Percentiles rank a stretch among this genome's conserved stretches.
Evolutionary conservation across 495 filamentous ascomycete genomes (phyloP).

Genomic region (Schizothecium vesticola): DNA sequence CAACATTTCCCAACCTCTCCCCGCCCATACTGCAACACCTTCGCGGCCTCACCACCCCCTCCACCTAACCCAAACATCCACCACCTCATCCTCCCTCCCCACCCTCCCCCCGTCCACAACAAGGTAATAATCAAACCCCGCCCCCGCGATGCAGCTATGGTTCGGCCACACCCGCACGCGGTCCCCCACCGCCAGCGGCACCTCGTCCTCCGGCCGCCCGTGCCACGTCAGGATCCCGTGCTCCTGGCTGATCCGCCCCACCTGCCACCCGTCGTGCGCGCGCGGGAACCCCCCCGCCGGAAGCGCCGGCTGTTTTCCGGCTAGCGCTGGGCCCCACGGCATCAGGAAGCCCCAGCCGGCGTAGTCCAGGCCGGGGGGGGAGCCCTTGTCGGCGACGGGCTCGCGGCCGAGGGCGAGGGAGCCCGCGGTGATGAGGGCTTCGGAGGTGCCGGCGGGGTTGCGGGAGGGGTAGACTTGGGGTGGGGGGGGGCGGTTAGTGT

Average conservation of each 20-base stretch:
- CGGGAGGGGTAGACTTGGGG: constrained; percentile 58
- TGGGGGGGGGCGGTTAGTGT: too few species aligned
- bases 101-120: constrained; percentile 61
- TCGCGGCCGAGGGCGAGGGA: constrained; percentile 71
- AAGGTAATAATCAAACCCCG: constrained; percentile 67
- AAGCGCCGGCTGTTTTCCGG: constrained; percentile 19
- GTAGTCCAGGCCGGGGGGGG: constrained; percentile 44
- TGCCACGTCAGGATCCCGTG: constrained; percentile 57
- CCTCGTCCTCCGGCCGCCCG: constrained; percentile 42
- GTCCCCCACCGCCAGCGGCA: constrained; percentile 52
- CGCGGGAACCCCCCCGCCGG: constrained; percentile 35
- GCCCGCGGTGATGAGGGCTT: constrained; percentile 68
- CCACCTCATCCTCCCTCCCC: constrained; percentile 49
- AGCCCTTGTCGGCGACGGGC: constrained; percentile 28
- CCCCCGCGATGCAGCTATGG: constrained; percentile 76
- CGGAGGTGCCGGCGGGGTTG: constrained; percentile 44
- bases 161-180: constrained; percentile 75
- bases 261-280: constrained; percentile 51
- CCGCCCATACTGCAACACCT: neutral
- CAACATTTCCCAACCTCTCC: neutral
- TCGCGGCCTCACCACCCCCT: constrained; percentile 46
- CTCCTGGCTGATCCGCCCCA: constrained; percentile 59
- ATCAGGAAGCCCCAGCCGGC: constrained; percentile 68
- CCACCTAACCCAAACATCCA: constrained; percentile 67
- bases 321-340: constrained; percentile 43